Evolutionary conservation across 176 grass and related monocot species (phyloP), one percentile per base, ranked within the genome.

Genomic region (Oryza coarctata): DNA sequence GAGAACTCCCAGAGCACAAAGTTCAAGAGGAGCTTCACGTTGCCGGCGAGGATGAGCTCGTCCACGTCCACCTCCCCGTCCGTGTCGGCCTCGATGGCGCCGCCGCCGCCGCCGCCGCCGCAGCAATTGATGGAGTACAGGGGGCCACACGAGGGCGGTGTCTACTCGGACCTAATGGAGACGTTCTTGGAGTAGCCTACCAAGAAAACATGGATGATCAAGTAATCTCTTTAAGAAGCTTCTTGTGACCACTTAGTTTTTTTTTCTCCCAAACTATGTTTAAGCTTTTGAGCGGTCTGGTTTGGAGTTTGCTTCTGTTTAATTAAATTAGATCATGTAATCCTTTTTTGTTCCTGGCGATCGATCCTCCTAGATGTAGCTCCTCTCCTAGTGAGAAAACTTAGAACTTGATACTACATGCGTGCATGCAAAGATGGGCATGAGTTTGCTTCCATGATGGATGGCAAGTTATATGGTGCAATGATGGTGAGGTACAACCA

Each of bases 141-240:
- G 68, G 91, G 89, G 10, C 57, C 75, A 14, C 84, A 88, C 13
- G 93, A 99, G 65, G 87, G 92, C 63, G 93, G 93, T 60, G 87
- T 99, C 63, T 99, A 96, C 83, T 93, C 87, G 2, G 93, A 99
- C 81, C 85, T 99, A 65, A 99, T 99, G 97, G 97, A 99, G 75
- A 94, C 91, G 25, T 99, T 95, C 83, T 89, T 96, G 97, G 91
- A 96, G 79, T 98, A 93, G 78, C 45, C 13, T 49, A 1, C 18
- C 80, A 50, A 62, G 60, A 81, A 27, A n/a, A 12, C 8, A n/a
- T 70, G 39, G 1, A 47, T 18, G 60, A 60, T 27, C 66, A 12
- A 50, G 27, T 64, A 22, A 23, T 81, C 78, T 33, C 14, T 7
- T 28, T 63, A 18, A 73, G 17, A 86, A 58, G 71, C 8, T n/a